A percentile compares a stretch with the other conserved stretches of the same genome.
Conservation (phyloP, 2,329 filamentous ascomycete species). For the Aspergillus niger region DNA sequence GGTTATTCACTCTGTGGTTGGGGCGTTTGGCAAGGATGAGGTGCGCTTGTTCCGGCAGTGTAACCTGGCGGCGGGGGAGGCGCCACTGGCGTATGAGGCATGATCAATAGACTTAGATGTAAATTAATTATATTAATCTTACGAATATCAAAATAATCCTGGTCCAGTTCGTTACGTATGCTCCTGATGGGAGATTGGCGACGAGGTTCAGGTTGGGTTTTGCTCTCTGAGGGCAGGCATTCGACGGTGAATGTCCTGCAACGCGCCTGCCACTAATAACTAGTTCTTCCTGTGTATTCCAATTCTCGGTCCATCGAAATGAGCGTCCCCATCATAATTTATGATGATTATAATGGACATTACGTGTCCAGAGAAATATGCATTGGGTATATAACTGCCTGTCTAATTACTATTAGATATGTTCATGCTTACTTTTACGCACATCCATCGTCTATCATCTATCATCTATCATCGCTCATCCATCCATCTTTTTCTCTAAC, state of each 20-base stretch:
- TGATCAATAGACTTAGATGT: neutral
- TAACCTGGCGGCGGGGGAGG: slow-evolving; percentile 62
- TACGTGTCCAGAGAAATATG: neutral
- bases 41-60: slow-evolving; percentile 76
- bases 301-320: no score
- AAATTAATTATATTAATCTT: neutral
- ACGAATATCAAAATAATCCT: neutral
- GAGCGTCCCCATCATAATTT: no score
- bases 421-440: neutral
- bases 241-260: no score
- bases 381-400: neutral
- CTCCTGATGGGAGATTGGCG: no score
- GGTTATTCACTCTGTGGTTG: slow-evolving; percentile 73
- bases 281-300: no score
- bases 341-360: no score
- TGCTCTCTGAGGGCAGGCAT: no score
- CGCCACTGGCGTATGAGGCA: slow-evolving; percentile 6
- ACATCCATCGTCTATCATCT: neutral
- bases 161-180: no score
- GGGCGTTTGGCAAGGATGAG: slow-evolving; percentile 72
- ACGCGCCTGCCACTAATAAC: no score
- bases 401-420: neutral
- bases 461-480: neutral
- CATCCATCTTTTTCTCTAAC: neutral
- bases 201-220: no score